phyloP scores from a whole-genome alignment of 768 basidiomycete species.

The Epithele typhae region DNA sequence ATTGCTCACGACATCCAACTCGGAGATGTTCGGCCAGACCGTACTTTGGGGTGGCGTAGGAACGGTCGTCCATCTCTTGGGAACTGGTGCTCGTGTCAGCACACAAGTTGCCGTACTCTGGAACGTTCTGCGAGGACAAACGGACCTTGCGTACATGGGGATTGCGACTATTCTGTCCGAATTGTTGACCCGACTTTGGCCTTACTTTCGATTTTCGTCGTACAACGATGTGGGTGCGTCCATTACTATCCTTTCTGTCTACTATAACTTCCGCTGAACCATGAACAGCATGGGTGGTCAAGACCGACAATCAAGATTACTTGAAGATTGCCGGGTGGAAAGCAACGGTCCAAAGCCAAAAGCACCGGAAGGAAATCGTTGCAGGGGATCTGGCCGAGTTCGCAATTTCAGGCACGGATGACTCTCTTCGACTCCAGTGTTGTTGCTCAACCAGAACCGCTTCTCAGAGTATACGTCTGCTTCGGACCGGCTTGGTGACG shows the following conservation, averaged over 20 bases:
- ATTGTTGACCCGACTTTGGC: too few relatives aligned
- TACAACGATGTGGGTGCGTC: too few relatives aligned
- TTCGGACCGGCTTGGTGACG: slow-evolving; percentile 30
- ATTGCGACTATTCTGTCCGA: too few relatives aligned
- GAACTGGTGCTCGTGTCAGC: slow-evolving; percentile 44
- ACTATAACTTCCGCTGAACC: too few relatives aligned
- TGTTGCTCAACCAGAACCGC: slow-evolving; percentile 32
- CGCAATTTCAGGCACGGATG: slow-evolving; percentile 43
- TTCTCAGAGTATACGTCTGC: slow-evolving; percentile 29
- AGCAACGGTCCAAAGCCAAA: slow-evolving; percentile 41
- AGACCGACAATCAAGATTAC: slow-evolving; percentile 31
- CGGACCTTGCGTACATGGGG: slow-evolving; percentile 56
- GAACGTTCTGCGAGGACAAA: slow-evolving; percentile 54
- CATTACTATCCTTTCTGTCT: too few relatives aligned
- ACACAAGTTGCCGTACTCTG: slow-evolving; percentile 62
- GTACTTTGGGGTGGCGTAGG: too few relatives aligned
- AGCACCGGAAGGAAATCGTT: slow-evolving; percentile 68
- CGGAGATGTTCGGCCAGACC: too few relatives aligned
- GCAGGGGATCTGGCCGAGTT: slow-evolving; percentile 55
- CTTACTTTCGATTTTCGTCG: too few relatives aligned
- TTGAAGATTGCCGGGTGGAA: slow-evolving; percentile 64
- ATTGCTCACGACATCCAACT: too few relatives aligned
- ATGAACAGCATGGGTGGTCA: not conserved
- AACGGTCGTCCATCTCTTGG: slow-evolving; percentile 36
- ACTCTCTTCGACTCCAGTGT: too few relatives aligned